These are phyloP conservation scores for Saprolegnia diclina DNA, from an alignment of 352 stramenopile species.

Conservation along the genomic window DNA sequence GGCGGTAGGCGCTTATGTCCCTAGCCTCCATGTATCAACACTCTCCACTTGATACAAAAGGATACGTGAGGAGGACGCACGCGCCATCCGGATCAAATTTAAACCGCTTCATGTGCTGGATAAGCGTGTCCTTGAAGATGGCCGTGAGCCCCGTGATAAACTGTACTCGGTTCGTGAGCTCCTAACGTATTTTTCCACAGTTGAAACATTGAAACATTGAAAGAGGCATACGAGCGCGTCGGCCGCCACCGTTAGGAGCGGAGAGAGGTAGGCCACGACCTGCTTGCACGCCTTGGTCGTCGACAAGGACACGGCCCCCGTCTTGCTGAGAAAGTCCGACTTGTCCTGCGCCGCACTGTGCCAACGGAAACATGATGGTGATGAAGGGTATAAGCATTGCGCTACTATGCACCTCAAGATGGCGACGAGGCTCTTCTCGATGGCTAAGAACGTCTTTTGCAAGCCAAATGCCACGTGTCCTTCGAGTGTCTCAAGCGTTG, in stretches of 20 bases:
- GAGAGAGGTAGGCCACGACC: conserved; percentile 64
- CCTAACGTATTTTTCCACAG: conserved; percentile 28
- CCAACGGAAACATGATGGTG: neutral
- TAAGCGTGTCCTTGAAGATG: conserved; percentile 67
- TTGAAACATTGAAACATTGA: neutral
- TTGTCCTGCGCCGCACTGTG: conserved; percentile 57
- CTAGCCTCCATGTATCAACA: conserved; percentile 21
- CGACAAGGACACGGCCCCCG: conserved; percentile 66
- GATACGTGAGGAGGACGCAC: conserved; percentile 54
- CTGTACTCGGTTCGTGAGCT: conserved; percentile 54
- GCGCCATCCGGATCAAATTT: conserved; percentile 76
- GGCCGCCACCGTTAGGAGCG: conserved; percentile 45
- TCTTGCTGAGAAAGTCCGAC: conserved; percentile 63
- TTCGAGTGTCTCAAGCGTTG: conserved; percentile 62
- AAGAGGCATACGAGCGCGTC: conserved; percentile 44
- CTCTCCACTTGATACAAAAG: neutral
- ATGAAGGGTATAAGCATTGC: neutral
- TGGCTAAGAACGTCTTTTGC: conserved; percentile 51
- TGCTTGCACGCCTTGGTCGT: conserved; percentile 62
- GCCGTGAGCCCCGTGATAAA: conserved; percentile 51
- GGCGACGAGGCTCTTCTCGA: conserved; percentile 49
- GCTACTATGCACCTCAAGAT: conserved; percentile 34
- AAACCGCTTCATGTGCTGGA: conserved; percentile 68
- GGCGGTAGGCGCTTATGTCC: conserved; percentile 65
- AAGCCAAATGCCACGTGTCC: conserved; percentile 40